Base-by-base conservation (phyloP, 2,329 filamentous ascomycete species). In the Metarhizium guizhouense region DNA sequence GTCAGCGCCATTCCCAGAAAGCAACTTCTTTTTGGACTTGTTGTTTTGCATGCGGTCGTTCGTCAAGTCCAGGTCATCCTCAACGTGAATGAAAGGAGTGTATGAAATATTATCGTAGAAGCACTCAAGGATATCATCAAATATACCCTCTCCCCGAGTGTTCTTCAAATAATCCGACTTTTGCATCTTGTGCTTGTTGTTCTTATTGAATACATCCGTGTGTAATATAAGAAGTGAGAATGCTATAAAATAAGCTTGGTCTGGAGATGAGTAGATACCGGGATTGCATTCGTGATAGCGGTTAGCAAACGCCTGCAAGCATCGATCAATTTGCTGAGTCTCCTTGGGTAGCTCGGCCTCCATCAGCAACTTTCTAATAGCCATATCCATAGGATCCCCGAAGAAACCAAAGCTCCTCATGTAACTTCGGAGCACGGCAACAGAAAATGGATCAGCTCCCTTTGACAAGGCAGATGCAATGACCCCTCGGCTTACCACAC, bases 141-240 rank as follows among this genome's bases (percentile, higher is more conserved):
- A 89, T n/a, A 97, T 88, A 14, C 90, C 90, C 68, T 97, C 92
- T 3, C 89, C 91, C 25, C 85, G 85, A 0, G 92, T 95, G 68
- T 97, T 97, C 71, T 95, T 96, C 63, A 97, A 80, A 71, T 99
- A 99, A 66, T 97, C 94, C 0, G 81, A 75, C 67, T 95, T 95
- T 67, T 95, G 91, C 94, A 99, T 99, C 72, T 99, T 99, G 70
- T 94, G 83, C 74, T 97, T 97, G 75, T 97, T 97, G 76, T 97
- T 99, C 73, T 95, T 96, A 77, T 99, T 99, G 82, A 97, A 97
- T n/a, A 95, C 90, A 67, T 99, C 94, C 0, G 94, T 97, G 65
- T 99, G 94, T 38, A 99, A 77, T 62, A 99, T 96, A 57, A 99
- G 82, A 56, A 99, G 84, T 2, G 93, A 97, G 68, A 99, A 99